These are phyloP conservation scores for Heterobasidion irregulare DNA, from an alignment of 1,284 basidiomycete species.

Conservation along the genomic window DNA sequence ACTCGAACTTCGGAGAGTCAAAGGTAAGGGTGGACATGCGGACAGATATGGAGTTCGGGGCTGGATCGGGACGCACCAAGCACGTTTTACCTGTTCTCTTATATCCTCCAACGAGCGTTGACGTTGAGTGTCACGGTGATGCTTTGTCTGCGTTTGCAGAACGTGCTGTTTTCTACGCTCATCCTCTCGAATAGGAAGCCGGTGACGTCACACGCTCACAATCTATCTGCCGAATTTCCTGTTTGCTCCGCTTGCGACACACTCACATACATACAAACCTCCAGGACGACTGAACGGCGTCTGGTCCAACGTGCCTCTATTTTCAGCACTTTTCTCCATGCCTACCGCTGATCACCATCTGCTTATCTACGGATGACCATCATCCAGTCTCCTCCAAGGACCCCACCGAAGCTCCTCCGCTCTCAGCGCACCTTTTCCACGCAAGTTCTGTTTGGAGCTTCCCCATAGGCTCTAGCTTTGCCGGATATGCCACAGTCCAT, in stretches of 20 bases:
- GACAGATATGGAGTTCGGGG: too few relatives aligned
- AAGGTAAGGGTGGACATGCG: background rate
- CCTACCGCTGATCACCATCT: background rate
- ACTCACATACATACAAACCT: too few relatives aligned
- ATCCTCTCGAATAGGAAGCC: background rate
- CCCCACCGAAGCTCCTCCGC: too few relatives aligned
- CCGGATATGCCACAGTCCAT: too few relatives aligned
- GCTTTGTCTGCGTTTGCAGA: too few relatives aligned
- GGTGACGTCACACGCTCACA: background rate
- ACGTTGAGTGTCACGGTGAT: background rate
- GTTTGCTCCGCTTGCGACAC: too few relatives aligned
- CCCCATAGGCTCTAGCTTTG: too few relatives aligned
- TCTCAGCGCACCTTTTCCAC: too few relatives aligned
- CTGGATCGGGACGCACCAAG: background rate
- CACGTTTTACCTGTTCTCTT: background rate
- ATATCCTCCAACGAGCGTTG: background rate
- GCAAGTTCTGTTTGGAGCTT: too few relatives aligned
- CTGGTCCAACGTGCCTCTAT: background rate
- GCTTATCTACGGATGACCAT: too few relatives aligned
- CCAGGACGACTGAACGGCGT: too few relatives aligned
- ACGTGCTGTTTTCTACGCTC: background rate
- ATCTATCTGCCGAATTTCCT: background rate
- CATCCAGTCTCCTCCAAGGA: too few relatives aligned
- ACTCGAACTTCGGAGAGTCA: constrained; percentile 11
- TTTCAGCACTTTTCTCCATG: background rate